Base-by-base conservation (phyloP, 441 rosid species). In the Rhodomyrtus psidioides region DNA sequence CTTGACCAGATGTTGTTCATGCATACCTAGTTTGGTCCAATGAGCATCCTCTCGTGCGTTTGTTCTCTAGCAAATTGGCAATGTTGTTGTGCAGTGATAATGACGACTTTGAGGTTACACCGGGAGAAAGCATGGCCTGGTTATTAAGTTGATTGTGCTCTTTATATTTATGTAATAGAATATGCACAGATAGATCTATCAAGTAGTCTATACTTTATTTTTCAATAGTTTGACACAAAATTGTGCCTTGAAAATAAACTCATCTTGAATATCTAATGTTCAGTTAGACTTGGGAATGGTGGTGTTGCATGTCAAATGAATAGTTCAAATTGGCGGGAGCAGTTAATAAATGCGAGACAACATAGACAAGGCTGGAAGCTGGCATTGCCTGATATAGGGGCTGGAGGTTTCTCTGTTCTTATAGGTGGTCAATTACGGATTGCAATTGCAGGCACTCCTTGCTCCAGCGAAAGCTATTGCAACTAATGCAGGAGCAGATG, bases 391-490 rank as follows among this genome's bases (percentile, higher is more conserved):
- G 14, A 30, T 30, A 17, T 30, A 17, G 13, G n/a, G n/a, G n/a
- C n/a, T n/a, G n/a, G n/a, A n/a, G n/a, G n/a, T n/a, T n/a, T n/a
- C n/a, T n/a, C n/a, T n/a, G n/a, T n/a, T n/a, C n/a, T n/a, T 28
- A 28, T 28, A 16, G 24, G 26, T 6, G 44, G 46, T 65, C 76
- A 0, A 65, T 34, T 9, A 19, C 3, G 39, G 55, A 30, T 49
- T 49, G 83, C 21, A 15, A 27, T 84, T 88, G 74, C 91, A 96
- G 97, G 95, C 99, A 46, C 94, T 96, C 85, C 90, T 92, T 51
- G 94, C 94, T 82, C 98, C 97, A 87, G 89, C 97, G 81, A 90
- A 91, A 90, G 90, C 94, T 84, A 97, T 97, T 88, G 96, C 98
- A 84, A 87, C 89, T 55, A 97, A 95, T 86, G 94, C 95, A 1